A percentile compares a stretch with the other conserved stretches of the same genome.
Conservation (phyloP, 768 basidiomycete species). For the Kwoniella sp. region DNA sequence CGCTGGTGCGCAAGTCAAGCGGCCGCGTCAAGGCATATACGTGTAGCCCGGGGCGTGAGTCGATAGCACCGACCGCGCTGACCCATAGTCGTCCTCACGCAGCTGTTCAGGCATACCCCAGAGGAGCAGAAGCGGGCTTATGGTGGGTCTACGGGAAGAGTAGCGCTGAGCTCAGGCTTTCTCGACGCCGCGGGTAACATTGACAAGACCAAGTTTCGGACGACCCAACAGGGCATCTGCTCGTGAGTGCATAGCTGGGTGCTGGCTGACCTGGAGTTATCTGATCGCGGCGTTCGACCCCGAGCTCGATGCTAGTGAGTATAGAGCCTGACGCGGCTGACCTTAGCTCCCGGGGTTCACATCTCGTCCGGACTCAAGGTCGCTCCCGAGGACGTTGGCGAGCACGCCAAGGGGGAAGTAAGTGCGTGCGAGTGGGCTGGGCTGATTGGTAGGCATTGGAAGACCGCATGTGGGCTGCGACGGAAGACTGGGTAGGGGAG, state of each 20-base stretch:
- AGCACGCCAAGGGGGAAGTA: constrained; percentile 10
- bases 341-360: background rate
- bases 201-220: background rate
- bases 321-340: background rate
- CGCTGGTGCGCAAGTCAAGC: constrained; percentile 9
- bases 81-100: constrained; percentile 3
- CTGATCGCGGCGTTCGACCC: constrained; percentile 8
- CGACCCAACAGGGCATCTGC: background rate
- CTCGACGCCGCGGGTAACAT: constrained; percentile 7
- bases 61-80: background rate
- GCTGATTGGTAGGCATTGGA: constrained; percentile 3
- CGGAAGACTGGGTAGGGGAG: constrained; percentile 16
- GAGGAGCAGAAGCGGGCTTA: constrained; percentile 2
- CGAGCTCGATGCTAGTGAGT: constrained; percentile 6
- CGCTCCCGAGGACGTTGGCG: background rate
- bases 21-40: constrained; percentile 9
- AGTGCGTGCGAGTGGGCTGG: background rate
- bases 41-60: constrained; percentile 12
- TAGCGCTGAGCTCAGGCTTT: constrained; percentile 8
- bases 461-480: constrained; percentile 12
- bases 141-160: constrained; percentile 2
- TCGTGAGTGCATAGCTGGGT: background rate
- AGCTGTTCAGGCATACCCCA: constrained; percentile 2
- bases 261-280: background rate
- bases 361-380: background rate